These are phyloP conservation scores for Polyplosphaeria fusca DNA, from an alignment of 495 filamentous ascomycete species.

Conservation along the genomic window DNA sequence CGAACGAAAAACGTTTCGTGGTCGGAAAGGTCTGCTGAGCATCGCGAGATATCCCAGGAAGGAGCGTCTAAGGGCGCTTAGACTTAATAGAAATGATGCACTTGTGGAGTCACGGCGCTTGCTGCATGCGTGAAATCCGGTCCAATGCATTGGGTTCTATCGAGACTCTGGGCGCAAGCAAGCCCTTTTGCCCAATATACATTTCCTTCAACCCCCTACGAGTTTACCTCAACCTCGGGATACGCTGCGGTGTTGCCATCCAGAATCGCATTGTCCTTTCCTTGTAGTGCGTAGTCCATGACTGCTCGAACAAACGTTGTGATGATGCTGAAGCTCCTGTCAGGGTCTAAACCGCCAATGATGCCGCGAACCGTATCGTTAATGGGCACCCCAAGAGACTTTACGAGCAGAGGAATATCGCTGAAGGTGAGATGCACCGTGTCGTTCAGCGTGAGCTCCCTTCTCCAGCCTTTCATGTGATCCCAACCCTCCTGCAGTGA, in stretches of 20 bases:
- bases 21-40: background rate
- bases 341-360: conserved; percentile 6
- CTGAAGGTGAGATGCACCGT: conserved; percentile 10
- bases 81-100: background rate
- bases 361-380: background rate
- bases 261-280: background rate
- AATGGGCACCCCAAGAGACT: background rate
- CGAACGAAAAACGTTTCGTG: too few relatives aligned
- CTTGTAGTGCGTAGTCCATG: conserved; percentile 17
- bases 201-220: too few relatives aligned
- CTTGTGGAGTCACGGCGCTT: background rate
- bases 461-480: conserved; percentile 11
- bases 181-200: background rate
- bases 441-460: conserved; percentile 11
- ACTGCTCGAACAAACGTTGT: conserved; percentile 9
- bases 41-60: background rate
- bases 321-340: conserved; percentile 4
- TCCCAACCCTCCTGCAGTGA: conserved; percentile 11
- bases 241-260: conserved; percentile 1
- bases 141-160: background rate
- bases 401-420: conserved; percentile 11
- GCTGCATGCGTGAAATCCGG: background rate
- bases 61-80: too few relatives aligned
- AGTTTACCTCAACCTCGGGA: conserved; percentile 12
- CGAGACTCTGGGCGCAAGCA: background rate